Conservation (phyloP, 2,329 filamentous ascomycete species). For the Claviceps maximensis region DNA sequence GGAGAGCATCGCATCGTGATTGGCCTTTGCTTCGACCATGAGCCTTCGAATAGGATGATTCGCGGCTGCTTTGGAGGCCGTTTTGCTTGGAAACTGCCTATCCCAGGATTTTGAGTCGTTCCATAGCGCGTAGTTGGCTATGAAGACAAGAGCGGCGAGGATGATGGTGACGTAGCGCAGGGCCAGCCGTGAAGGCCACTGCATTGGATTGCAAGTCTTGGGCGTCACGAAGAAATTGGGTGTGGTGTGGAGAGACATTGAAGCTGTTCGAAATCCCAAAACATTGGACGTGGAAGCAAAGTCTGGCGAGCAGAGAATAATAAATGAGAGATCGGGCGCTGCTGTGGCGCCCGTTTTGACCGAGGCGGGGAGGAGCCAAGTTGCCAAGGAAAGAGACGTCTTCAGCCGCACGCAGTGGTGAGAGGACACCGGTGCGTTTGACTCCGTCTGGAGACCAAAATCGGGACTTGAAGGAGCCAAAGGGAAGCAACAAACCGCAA, state of each 20-base stretch:
- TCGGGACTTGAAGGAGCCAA: background rate
- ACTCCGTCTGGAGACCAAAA: background rate
- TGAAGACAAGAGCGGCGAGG: slow-evolving; percentile 11
- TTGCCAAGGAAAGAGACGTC: background rate
- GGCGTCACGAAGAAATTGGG: slow-evolving; percentile 1
- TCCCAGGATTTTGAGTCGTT: slow-evolving; percentile 15
- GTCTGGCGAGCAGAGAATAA: background rate
- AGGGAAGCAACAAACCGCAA: background rate
- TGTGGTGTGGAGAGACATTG: background rate
- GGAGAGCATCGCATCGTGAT: slow-evolving; percentile 28
- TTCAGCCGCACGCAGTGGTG: background rate
- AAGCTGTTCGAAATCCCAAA: background rate
- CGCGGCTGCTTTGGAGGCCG: slow-evolving; percentile 12
- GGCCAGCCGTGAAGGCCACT: slow-evolving; percentile 16
- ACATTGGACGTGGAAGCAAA: background rate
- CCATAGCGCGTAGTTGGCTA: slow-evolving; percentile 21
- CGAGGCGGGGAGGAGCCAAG: background rate
- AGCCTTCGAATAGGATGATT: slow-evolving; percentile 38
- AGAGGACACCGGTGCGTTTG: background rate
- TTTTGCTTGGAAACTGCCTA: slow-evolving; percentile 6
- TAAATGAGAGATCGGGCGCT: background rate
- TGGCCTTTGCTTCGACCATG: slow-evolving; percentile 30
- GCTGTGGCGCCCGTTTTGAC: background rate
- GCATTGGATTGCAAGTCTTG: slow-evolving; percentile 2
- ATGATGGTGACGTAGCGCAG: slow-evolving; percentile 17